Base-by-base conservation (phyloP, 768 basidiomycete species). In the Suillus subalutaceus region DNA sequence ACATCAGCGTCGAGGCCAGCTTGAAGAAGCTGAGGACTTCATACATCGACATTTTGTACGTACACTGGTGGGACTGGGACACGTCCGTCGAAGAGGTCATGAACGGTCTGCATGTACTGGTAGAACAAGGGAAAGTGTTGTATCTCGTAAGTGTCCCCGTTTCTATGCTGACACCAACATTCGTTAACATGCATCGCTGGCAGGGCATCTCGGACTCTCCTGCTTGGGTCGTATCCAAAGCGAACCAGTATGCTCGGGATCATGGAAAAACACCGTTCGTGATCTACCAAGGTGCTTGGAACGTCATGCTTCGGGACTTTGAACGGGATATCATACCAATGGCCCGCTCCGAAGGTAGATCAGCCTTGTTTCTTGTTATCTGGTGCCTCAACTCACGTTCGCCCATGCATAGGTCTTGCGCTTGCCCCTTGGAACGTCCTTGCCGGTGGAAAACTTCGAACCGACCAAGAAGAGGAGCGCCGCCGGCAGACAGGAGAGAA, bases 11-110 rank as follows among this genome's bases (percentile, higher is more conserved):
- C 0, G n/a, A 48, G 5, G 46, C 46, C n/a, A 48, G 46, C n/a
- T 48, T 48, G n/a, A 48, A 48, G n/a, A 48, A 48, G 46, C 46
- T 48, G 46, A 48, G 46, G 12, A 48, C 46, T 48, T 48, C 46
- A 48, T 48, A 48, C n/a, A 48, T 48, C n/a, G 46, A 48, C n/a
- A 48, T 48, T 6, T 9, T 48, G n/a, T 48, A 48, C n/a, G n/a
- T 48, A 10, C 46, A 48, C 46, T 48, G 46, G 46, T 48, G 46
- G 46, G 46, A 48, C 12, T 48, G 46, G 46, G 46, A 48, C n/a
- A 48, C 46, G 2, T 48, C 46, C 12, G 46, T 48, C 10, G 46
- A 48, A 23, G 46, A 48, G 46, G 46, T 48, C 46, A 48, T 48
- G 46, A 48, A 48, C 20, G 44, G 44, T n/a, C 9, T 46, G 9